Evolutionary conservation across 345 rosid genomes (phyloP).

Genomic region (Salix viminalis): DNA sequence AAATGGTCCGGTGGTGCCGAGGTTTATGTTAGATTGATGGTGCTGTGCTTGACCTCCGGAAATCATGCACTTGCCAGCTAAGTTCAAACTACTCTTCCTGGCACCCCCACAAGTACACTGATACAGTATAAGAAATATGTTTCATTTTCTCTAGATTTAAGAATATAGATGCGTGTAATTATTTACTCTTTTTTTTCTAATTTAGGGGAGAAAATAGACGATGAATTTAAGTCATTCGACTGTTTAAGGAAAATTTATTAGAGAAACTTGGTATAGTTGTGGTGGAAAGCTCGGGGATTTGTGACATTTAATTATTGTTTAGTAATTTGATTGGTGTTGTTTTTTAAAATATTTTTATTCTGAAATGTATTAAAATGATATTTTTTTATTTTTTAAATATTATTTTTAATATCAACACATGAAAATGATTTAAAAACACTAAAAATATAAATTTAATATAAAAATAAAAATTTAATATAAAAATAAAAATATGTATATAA

Average conservation of each 20-base stretch:
- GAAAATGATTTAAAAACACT: too few relatives aligned
- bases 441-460: too few relatives aligned
- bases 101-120: not conserved
- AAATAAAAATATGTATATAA: too few relatives aligned
- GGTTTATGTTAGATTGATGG: not conserved
- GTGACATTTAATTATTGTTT: not conserved
- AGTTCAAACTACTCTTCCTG: not conserved
- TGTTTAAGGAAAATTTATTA: not conserved
- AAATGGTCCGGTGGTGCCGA: not conserved
- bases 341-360: too few relatives aligned
- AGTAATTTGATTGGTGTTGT: too few relatives aligned
- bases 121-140: not conserved
- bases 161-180: not conserved
- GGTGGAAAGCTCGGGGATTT: not conserved
- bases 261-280: not conserved
- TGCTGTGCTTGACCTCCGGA: conserved; percentile 11
- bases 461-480: too few relatives aligned
- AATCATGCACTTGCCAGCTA: conserved; percentile 20
- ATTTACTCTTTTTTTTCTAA: not conserved
- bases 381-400: too few relatives aligned
- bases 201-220: not conserved
- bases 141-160: not conserved
- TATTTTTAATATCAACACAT: too few relatives aligned
- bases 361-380: too few relatives aligned
- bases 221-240: not conserved